A percentile compares a stretch with the other conserved stretches of the same genome.
phyloP scores from a whole-genome alignment of 2,329 filamentous ascomycete species.

The Xylariaceae sp. region DNA sequence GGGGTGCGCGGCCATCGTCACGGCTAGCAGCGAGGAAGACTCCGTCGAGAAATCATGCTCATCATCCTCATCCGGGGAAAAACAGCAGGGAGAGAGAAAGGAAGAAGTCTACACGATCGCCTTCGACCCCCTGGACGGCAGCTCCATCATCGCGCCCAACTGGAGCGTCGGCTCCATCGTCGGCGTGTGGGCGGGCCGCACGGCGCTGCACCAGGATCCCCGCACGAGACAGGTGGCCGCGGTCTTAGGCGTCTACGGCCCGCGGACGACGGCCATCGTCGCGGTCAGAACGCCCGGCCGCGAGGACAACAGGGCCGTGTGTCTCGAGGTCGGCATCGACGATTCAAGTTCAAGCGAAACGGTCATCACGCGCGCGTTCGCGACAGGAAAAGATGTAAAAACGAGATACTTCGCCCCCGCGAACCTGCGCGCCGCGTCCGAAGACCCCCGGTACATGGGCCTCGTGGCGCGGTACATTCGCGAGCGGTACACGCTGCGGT shows the following conservation, averaged over 20 bases:
- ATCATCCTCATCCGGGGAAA: conserved; percentile 12
- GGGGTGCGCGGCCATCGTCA: conserved; percentile 39
- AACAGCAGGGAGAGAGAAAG: neutral
- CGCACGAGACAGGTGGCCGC: conserved; percentile 40
- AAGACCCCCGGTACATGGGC: conserved; percentile 42
- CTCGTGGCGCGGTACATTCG: conserved; percentile 46
- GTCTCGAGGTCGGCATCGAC: conserved; percentile 47
- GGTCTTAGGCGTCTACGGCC: conserved; percentile 49
- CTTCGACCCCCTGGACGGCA: conserved; percentile 60
- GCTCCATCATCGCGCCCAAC: conserved; percentile 54
- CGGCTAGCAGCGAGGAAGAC: conserved; percentile 57
- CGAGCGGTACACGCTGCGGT: conserved; percentile 54
- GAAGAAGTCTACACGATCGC: conserved; percentile 46
- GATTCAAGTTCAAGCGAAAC: conserved; percentile 28
- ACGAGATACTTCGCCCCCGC: conserved; percentile 58
- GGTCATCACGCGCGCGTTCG: no score
- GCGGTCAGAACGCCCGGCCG: conserved; percentile 44
- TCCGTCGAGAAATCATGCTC: conserved; percentile 39
- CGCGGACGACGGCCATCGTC: conserved; percentile 50
- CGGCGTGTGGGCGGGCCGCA: conserved; percentile 50
- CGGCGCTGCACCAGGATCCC: conserved; percentile 39
- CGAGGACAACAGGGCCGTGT: conserved; percentile 24
- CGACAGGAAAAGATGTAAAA: conserved; percentile 39
- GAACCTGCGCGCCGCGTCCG: conserved; percentile 52
- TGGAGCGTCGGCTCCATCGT: conserved; percentile 56